Base-by-base conservation (phyloP, 805 yeast species). In the Ogataea paradorogensis region DNA sequence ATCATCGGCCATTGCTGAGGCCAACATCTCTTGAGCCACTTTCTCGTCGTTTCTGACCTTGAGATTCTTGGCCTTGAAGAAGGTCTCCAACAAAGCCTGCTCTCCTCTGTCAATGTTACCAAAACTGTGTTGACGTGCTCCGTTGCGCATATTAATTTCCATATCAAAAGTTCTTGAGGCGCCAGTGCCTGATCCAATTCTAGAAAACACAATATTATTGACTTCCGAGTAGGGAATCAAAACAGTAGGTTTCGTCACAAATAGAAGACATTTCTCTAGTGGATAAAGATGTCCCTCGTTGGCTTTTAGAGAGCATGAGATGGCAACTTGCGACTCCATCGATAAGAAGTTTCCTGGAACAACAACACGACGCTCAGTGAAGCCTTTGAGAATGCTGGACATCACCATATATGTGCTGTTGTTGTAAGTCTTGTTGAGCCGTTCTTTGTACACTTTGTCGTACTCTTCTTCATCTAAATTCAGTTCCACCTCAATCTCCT, bases 241-340 rank as follows among this genome's bases (percentile, higher is more conserved):
- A 28, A 93, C 78, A 0, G 97, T 89, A 31, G 99, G 96, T 61
- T 93, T 93, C 16, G 96, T 89, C 33, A 91, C 82, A 59, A 93
- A 91, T 47, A 93, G 66, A 58, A 93, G 78, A 40, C 95, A 85
- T 64, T 87, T 85, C 50, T 93, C 99, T 43, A 93, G 73, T n/a
- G 95, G 88, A 62, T 86, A 93, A 45, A 93, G 66, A 53, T 89
- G 84, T 21, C 99, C 98, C 68, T 93, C 98, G 35, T 86, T 84
- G 0, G 98, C 98, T 63, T 91, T 93, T 52, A 87, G 76, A 6
- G 97, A 87, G 66, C 98, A 91, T 15, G 88, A 74, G 21, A 93
- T 84, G 4, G 95, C 96, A 10, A 95, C 84, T 54, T 84, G 88
- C 31, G 78, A 80, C 56, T 80, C 82, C 27, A 81, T 77, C 5